A percentile compares a stretch with the other conserved stretches of the same genome.
Conservation (phyloP, 1,284 basidiomycete genomes). For the Sporisorium iseilematis-ciliati region DNA sequence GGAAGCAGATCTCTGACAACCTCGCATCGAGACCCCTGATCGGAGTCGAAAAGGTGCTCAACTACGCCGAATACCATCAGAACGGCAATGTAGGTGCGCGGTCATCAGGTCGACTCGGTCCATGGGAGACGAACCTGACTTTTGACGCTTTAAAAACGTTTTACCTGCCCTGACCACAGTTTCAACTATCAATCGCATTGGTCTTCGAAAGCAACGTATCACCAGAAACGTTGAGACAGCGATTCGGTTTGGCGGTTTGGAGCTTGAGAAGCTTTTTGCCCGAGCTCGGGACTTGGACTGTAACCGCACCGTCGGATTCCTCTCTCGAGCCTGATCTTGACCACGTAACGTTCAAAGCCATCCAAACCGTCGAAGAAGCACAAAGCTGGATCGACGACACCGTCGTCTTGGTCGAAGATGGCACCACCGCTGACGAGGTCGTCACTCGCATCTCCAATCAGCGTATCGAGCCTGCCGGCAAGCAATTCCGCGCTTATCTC, state of each 20-base stretch:
- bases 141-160: not conserved
- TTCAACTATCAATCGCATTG: slow-evolving; percentile 20
- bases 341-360: slow-evolving; percentile 17
- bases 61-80: slow-evolving; percentile 38
- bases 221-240: slow-evolving; percentile 16
- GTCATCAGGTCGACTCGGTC: not conserved
- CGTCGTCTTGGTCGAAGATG: slow-evolving; percentile 23
- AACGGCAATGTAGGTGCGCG: slow-evolving; percentile 26
- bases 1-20: slow-evolving; percentile 21
- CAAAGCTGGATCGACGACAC: slow-evolving; percentile 37
- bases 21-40: slow-evolving; percentile 19
- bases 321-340: slow-evolving; percentile 19
- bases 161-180: slow-evolving; percentile 13
- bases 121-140: not conserved
- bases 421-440: slow-evolving; percentile 19
- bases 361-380: slow-evolving; percentile 28
- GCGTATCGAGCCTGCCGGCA: slow-evolving; percentile 27
- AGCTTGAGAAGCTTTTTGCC: slow-evolving; percentile 15
- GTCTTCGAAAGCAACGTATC: slow-evolving; percentile 15
- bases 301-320: not conserved
- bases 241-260: slow-evolving; percentile 31
- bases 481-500: slow-evolving; percentile 31
- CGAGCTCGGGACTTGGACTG: slow-evolving; percentile 25
- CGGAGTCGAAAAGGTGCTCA: slow-evolving; percentile 37
- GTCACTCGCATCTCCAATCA: slow-evolving; percentile 17